Evolutionary conservation across 176 grass and related monocot genomes (phyloP).

Genomic region (Oryza glaberrima): DNA sequence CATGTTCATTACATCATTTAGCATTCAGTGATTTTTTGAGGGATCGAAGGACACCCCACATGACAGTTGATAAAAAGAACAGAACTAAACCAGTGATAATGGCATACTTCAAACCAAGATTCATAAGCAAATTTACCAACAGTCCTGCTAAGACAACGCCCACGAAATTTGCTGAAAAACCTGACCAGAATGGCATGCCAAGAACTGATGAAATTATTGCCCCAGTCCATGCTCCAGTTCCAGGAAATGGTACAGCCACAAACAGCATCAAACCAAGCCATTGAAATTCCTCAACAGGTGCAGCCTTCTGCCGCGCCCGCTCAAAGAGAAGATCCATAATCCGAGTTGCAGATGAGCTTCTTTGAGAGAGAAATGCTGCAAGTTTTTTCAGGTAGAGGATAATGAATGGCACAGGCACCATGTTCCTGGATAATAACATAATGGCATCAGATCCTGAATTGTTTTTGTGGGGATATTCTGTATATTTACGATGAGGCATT

Average conservation of each 20-base stretch:
- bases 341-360: constrained; percentile 54
- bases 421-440: constrained; percentile 73
- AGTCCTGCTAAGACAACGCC: constrained; percentile 77
- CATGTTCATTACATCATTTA: constrained; percentile 36
- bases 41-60: constrained; percentile 81
- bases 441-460: background rate
- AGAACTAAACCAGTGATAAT: constrained; percentile 61
- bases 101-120: constrained; percentile 75
- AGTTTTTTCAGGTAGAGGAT: constrained; percentile 86
- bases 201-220: constrained; percentile 80
- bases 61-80: constrained; percentile 72
- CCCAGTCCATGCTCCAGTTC: constrained; percentile 88
- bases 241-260: constrained; percentile 87
- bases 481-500: background rate
- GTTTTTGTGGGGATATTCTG: background rate
- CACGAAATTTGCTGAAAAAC: constrained; percentile 73
- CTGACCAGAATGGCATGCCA: constrained; percentile 81
- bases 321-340: constrained; percentile 80
- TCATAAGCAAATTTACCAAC: constrained; percentile 87
- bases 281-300: constrained; percentile 83
- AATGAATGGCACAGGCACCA: constrained; percentile 87
- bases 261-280: constrained; percentile 97
- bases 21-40: constrained; percentile 56
- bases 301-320: constrained; percentile 78
- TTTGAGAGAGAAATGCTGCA: constrained; percentile 68